A percentile compares a stretch with the other conserved stretches of the same genome.
Evolutionary conservation across 2,329 filamentous ascomycete genomes (phyloP).

Genomic region (Epichloe bromicola): DNA sequence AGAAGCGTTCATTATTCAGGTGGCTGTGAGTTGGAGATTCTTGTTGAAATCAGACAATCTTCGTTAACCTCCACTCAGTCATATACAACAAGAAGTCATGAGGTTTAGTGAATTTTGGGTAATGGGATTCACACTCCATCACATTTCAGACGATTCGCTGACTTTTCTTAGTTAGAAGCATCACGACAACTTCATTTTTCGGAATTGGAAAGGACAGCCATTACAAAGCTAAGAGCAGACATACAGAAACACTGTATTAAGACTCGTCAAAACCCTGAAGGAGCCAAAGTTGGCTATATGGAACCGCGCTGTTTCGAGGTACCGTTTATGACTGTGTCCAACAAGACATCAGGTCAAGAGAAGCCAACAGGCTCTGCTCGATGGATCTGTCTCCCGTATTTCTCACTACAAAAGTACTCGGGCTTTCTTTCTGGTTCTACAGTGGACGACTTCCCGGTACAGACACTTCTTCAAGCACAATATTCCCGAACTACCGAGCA

Average conservation of each 20-base stretch:
- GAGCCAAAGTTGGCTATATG: conserved; percentile 27
- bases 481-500: conserved; percentile 25
- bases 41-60: no score
- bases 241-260: conserved; percentile 26
- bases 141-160: neutral
- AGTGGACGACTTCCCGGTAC: conserved; percentile 24
- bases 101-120: conserved; percentile 31
- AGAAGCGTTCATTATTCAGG: conserved; percentile 24
- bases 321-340: conserved; percentile 14
- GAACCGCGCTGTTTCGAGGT: conserved; percentile 27
- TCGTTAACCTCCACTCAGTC: conserved; percentile 14
- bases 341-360: conserved; percentile 6
- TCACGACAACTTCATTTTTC: conserved; percentile 20
- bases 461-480: conserved; percentile 30
- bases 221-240: conserved; percentile 23
- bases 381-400: conserved; percentile 36
- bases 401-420: conserved; percentile 30
- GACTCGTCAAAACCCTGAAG: conserved; percentile 23
- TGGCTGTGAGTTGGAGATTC: conserved; percentile 22
- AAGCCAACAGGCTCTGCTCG: conserved; percentile 12
- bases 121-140: conserved; percentile 1
- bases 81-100: conserved; percentile 27
- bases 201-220: conserved; percentile 20
- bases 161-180: conserved; percentile 20
- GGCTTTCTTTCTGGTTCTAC: conserved; percentile 21